Evolutionary conservation across 805 yeast genomes (phyloP).

Genomic region (Candida arabinofermentans): DNA sequence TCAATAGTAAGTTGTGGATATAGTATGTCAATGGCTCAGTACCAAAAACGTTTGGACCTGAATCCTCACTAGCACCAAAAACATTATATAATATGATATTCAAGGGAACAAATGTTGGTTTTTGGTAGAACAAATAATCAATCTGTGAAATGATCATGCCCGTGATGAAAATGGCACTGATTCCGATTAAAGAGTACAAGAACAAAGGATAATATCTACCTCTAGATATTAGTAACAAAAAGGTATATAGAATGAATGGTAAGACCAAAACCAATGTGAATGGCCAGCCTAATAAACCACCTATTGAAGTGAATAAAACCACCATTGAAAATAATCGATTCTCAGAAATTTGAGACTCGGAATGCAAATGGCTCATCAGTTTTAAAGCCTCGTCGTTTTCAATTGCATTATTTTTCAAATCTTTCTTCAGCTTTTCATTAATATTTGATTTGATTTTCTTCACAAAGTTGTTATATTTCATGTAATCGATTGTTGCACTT

Average conservation of each 20-base stretch:
- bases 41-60: slow-evolving; percentile 92
- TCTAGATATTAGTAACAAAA: slow-evolving; percentile 10
- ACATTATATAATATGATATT: slow-evolving; percentile 86
- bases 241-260: slow-evolving; percentile 49
- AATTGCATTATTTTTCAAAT: slow-evolving; percentile 9
- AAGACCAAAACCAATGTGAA: slow-evolving; percentile 62
- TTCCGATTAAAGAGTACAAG: slow-evolving; percentile 15
- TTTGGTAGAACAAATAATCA: slow-evolving; percentile 63
- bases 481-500: slow-evolving; percentile 33
- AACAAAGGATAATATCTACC: slow-evolving; percentile 3
- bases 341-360: slow-evolving; percentile 14
- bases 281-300: slow-evolving; percentile 90
- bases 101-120: slow-evolving; percentile 64
- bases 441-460: slow-evolving; percentile 14
- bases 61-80: slow-evolving; percentile 53
- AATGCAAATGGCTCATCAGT: slow-evolving; percentile 14
- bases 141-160: slow-evolving; percentile 28
- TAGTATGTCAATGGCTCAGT: slow-evolving; percentile 77
- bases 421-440: slow-evolving; percentile 11
- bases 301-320: slow-evolving; percentile 48
- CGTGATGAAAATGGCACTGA: slow-evolving; percentile 13
- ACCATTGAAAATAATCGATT: slow-evolving; percentile 28
- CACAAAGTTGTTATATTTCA: slow-evolving; percentile 24
- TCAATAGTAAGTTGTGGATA: slow-evolving; percentile 60
- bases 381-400: slow-evolving; percentile 15